Percentiles rank a stretch among this genome's conserved stretches.
phyloP scores from a whole-genome alignment of 2,329 filamentous ascomycete species.

The Dactylella cylindrospora region DNA sequence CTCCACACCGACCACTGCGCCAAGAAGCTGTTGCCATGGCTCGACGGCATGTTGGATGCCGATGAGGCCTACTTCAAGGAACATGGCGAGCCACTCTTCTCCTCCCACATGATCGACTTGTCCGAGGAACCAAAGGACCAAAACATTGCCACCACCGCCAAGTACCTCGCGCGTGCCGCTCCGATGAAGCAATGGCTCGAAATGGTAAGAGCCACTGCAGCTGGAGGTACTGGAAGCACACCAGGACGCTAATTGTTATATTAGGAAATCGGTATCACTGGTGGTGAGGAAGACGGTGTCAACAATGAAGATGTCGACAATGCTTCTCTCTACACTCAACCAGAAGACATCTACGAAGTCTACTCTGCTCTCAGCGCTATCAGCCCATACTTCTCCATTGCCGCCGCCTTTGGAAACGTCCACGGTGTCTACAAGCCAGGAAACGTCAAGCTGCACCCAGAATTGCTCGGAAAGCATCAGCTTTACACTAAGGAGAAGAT shows the following conservation, averaged over 20 bases:
- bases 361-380: slow-evolving; percentile 81
- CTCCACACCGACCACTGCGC: slow-evolving; percentile 98
- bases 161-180: slow-evolving; percentile 89
- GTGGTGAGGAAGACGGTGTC: slow-evolving; percentile 96
- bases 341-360: slow-evolving; percentile 91
- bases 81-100: slow-evolving; percentile 89
- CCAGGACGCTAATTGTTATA: too few relatives aligned
- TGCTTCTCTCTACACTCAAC: slow-evolving; percentile 95
- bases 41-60: slow-evolving; percentile 91
- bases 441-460: slow-evolving; percentile 94
- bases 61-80: slow-evolving; percentile 95
- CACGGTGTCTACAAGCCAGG: slow-evolving; percentile 99
- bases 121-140: slow-evolving; percentile 86
- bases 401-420: slow-evolving; percentile 97
- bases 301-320: slow-evolving; percentile 99
- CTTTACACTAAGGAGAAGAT: slow-evolving; percentile 81
- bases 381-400: slow-evolving; percentile 96
- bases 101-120: slow-evolving; percentile 97
- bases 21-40: slow-evolving; percentile 98
- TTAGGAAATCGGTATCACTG: slow-evolving; percentile 85
- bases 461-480: slow-evolving; percentile 97
- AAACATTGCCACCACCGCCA: slow-evolving; percentile 89
- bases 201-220: slow-evolving; percentile 81
- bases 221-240: too few relatives aligned
- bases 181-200: slow-evolving; percentile 99